Evolutionary conservation across 148 eudicot genomes (phyloP), one percentile per base, ranked within the genome.

Genomic region (Pouteria glomerata): DNA sequence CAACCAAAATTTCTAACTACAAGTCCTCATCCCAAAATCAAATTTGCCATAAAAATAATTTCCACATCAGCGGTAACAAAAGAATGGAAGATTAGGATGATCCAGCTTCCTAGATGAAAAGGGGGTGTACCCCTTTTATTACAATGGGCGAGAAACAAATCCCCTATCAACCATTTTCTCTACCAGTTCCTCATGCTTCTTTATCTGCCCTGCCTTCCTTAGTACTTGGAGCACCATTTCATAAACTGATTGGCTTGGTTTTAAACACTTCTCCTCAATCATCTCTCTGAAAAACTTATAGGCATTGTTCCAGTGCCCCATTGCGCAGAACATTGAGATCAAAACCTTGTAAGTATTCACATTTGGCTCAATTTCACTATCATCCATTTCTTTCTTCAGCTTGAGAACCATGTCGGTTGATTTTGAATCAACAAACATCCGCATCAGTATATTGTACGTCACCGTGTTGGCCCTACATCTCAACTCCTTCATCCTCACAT

Each of bases 241-340:
- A 70, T 89, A 94, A 57, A 80, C 61, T 30, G 75, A 65, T 59
- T 75, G 72, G 66, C 73, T 79, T 1, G 98, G 98, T 68, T 63
- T 88, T 85, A 95, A 78, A 58, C 84, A 75, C 79, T 95, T 91
- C 70, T 89, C 97, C 73, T 89, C 97, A 12, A 91, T 67, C 98
- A 91, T 95, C 88, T 95, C 96, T 29, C 67, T 88, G 16, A 95
- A 85, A 29, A 83, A 82, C 85, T 83, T 89, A 57, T 85, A 84
- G 0, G 97, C 98, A 76, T 91, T 86, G 63, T 93, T 85, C 97
- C 97, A 95, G 47, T 95, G 98, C 72, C 98, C 98, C 96, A 88
- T 95, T 33, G 68, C 80, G 76, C 93, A 86, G 70, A 79, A 95
- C 84, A 95, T 80, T 2, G 87, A 69, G 30, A 95, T 88, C 60